Percentiles rank a stretch among this genome's conserved stretches.
These are phyloP conservation scores for Gypsophila paniculata DNA, from an alignment of 179 eudicot genomes.

Conservation along the genomic window DNA sequence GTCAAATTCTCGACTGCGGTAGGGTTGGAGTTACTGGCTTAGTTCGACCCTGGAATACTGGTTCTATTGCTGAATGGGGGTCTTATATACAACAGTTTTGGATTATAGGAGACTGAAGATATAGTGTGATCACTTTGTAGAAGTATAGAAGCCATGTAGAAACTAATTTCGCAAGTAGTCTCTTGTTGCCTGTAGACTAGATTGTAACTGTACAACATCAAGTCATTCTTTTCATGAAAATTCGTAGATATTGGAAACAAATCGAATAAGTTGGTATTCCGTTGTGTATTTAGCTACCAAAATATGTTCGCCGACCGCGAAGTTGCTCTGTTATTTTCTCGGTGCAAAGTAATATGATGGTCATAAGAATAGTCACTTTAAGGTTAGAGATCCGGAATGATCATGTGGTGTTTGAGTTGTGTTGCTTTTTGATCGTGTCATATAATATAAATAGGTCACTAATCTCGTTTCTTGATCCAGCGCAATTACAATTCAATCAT, in stretches of 20 bases:
- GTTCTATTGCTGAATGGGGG: slow-evolving; percentile 6
- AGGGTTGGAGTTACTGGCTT: slow-evolving; percentile 8
- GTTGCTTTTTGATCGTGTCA: too few relatives aligned
- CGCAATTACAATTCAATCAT: too few relatives aligned
- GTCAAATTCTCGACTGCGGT: neutral
- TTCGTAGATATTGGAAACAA: slow-evolving; percentile 21
- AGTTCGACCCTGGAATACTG: slow-evolving; percentile 13
- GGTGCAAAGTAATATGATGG: too few relatives aligned
- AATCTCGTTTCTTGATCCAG: too few relatives aligned
- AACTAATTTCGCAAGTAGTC: slow-evolving; percentile 19
- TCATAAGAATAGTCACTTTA: too few relatives aligned
- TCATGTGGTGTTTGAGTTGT: too few relatives aligned
- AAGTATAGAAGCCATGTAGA: slow-evolving; percentile 21
- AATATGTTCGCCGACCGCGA: too few relatives aligned
- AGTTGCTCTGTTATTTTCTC: too few relatives aligned
- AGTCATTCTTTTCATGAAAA: slow-evolving; percentile 22
- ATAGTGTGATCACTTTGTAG: slow-evolving; percentile 15
- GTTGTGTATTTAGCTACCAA: neutral
- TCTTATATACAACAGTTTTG: slow-evolving; percentile 14
- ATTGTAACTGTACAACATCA: slow-evolving; percentile 19
- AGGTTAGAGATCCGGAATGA: too few relatives aligned
- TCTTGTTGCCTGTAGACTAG: slow-evolving; percentile 23
- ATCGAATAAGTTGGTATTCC: slow-evolving; percentile 14
- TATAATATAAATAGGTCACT: too few relatives aligned
- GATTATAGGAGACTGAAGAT: neutral